phyloP scores from a whole-genome alignment of 2,329 filamentous ascomycete genomes.

The Stachybotrys chlorohalonatus region DNA sequence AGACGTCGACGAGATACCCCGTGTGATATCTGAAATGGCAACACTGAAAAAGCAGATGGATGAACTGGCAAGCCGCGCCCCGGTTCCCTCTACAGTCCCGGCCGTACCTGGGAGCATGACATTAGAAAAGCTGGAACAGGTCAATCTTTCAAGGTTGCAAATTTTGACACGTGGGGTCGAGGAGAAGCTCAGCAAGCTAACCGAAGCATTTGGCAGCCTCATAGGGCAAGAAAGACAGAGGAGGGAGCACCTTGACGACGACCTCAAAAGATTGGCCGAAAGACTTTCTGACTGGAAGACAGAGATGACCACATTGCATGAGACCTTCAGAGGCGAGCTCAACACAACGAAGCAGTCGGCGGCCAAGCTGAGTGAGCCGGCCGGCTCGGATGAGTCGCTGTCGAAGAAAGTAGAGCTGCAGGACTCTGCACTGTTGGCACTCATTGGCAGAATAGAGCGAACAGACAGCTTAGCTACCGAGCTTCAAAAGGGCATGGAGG shows the following conservation, averaged over 20 bases:
- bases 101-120: too few species aligned
- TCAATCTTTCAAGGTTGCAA: background rate
- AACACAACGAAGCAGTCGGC: background rate
- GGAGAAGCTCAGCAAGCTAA: background rate
- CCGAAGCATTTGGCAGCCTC: background rate
- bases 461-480: background rate
- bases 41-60: background rate
- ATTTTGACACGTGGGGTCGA: background rate
- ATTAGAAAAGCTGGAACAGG: too few species aligned
- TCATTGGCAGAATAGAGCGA: background rate
- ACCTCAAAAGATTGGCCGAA: background rate
- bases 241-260: background rate
- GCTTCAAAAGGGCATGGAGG: slow-evolving; percentile 9
- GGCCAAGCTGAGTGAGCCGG: background rate
- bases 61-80: background rate
- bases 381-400: background rate
- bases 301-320: background rate
- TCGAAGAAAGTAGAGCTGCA: background rate
- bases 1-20: background rate
- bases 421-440: background rate
- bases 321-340: background rate
- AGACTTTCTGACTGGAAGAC: background rate
- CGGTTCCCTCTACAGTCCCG: background rate
- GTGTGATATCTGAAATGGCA: background rate
- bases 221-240: background rate